Evolutionary conservation across 306 rosid genomes (phyloP), one percentile per base, ranked within the genome.

Genomic region (Rubus parviflorus): DNA sequence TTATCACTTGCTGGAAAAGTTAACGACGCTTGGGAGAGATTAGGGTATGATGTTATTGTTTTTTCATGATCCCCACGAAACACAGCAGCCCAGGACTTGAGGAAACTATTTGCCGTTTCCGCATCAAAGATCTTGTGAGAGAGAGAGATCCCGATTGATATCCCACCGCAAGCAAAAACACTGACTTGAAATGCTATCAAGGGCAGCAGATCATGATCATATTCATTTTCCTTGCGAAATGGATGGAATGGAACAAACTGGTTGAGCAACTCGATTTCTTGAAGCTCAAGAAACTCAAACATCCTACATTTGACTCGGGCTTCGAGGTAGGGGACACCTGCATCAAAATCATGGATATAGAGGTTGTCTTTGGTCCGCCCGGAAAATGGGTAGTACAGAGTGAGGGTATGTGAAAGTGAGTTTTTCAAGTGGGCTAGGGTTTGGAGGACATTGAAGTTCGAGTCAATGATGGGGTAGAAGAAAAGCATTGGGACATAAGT

Each of bases 311-410:
- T 75, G 37, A 82, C 82, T 43, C 58, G 70, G 42, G 88, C 83
- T 70, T 86, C 90, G 15, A 58, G 42, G 74, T 38, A 86, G 14
- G 78, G 23, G 14, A 74, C 77, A 30, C 92, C 92, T 13, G 85
- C 85, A 30, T 84, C 82, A 41, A 83, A 86, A 70, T 83, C 76
- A 30, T 82, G 58, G 41, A 88, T 63, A 9, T 73, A 83, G 12
- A 79, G 30, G 42, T 72, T 79, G n/a, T 77, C 45, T 12, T 80
- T 72, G 57, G 74, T 42, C 40, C 87, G 69, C 1, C 89, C 91
- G 0, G 88, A 88, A 4, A 88, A 4, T 10, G 88, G 91, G 77
- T 85, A 83, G 82, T 81, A 88, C 65, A 74, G 73, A 20, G 78
- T 71, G 37, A 88, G 85, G 47, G 86, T 62, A 48, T 83, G 85